A percentile compares a stretch with the other conserved stretches of the same genome.
These are phyloP conservation scores for Candida mattraensis DNA, from an alignment of 805 yeast genomes.

Conservation along the genomic window DNA sequence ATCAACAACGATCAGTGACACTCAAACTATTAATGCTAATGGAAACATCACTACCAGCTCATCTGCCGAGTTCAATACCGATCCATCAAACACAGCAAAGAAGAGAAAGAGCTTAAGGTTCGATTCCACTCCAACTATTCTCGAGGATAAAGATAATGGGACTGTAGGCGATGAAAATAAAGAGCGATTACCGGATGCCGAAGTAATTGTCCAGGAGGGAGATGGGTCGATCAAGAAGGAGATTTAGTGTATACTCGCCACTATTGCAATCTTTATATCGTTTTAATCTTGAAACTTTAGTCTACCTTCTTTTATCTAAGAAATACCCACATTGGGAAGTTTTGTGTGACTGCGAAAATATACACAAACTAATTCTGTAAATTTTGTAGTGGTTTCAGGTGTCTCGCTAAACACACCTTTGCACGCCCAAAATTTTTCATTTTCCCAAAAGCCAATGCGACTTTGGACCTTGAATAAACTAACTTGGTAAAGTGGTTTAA, in stretches of 20 bases:
- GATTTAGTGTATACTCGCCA: constrained; percentile 4
- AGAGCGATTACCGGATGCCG: too few relatives aligned
- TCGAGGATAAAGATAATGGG: constrained; percentile 8
- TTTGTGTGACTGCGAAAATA: constrained; percentile 19
- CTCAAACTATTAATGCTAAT: constrained; percentile 24
- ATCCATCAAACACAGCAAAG: constrained; percentile 8
- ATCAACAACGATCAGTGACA: constrained; percentile 17
- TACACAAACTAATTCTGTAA: neutral
- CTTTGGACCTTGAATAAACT: neutral
- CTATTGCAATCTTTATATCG: too few relatives aligned
- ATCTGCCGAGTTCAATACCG: constrained; percentile 7
- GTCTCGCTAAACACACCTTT: too few relatives aligned
- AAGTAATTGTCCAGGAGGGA: neutral
- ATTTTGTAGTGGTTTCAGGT: neutral
- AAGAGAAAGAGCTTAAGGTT: constrained; percentile 31
- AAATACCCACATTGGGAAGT: constrained; percentile 8
- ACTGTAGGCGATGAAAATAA: constrained; percentile 3
- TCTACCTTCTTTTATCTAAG: constrained; percentile 15
- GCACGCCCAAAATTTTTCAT: constrained; percentile 16
- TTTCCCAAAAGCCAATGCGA: too few relatives aligned
- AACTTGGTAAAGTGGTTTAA: neutral
- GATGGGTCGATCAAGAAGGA: constrained; percentile 5
- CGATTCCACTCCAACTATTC: constrained; percentile 22
- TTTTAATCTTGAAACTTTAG: too few relatives aligned
- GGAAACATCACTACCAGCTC: constrained; percentile 23